Percentiles rank a stretch among this genome's conserved stretches.
Evolutionary conservation across 2,329 filamentous ascomycete genomes (phyloP).

Genomic region (Microcyclospora tardicrescens): DNA sequence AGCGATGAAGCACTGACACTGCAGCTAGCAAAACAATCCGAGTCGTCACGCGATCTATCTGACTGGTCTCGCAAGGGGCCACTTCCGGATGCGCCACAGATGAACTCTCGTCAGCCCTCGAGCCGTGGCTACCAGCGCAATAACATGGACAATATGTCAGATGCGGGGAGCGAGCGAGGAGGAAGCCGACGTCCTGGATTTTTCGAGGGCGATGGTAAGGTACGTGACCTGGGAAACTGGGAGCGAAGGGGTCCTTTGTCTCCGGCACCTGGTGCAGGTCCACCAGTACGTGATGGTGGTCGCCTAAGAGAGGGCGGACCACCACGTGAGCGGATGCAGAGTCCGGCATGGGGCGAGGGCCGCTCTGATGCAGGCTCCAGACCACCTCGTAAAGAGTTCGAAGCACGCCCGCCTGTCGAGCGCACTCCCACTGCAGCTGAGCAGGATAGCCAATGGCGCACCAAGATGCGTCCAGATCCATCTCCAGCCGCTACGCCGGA

Average conservation of each 20-base stretch:
- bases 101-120: constrained; percentile 26
- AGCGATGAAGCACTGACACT: neutral
- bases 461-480: constrained; percentile 75
- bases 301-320: constrained; percentile 49
- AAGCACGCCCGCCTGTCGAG: constrained; percentile 50
- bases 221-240: constrained; percentile 79
- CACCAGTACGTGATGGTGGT: constrained; percentile 41
- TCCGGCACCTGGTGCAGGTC: constrained; percentile 41
- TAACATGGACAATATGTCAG: constrained; percentile 28
- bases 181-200: constrained; percentile 48
- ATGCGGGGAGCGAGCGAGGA: constrained; percentile 41
- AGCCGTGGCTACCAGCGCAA: constrained; percentile 34
- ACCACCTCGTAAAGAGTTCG: constrained; percentile 65
- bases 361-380: constrained; percentile 61
- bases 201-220: constrained; percentile 57
- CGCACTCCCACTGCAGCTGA: constrained; percentile 77
- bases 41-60: constrained; percentile 57
- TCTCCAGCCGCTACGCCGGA: constrained; percentile 58
- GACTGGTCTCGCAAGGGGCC: constrained; percentile 93
- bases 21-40: constrained; percentile 72
- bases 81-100: constrained; percentile 56
- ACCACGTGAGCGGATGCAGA: constrained; percentile 36
- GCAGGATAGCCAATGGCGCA: constrained; percentile 84
- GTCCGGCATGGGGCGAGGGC: constrained; percentile 64
- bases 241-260: constrained; percentile 87